Evolutionary conservation across 2,329 filamentous ascomycete genomes (phyloP), one percentile per base, ranked within the genome.

Genomic region (Knoxdaviesia proteae): DNA sequence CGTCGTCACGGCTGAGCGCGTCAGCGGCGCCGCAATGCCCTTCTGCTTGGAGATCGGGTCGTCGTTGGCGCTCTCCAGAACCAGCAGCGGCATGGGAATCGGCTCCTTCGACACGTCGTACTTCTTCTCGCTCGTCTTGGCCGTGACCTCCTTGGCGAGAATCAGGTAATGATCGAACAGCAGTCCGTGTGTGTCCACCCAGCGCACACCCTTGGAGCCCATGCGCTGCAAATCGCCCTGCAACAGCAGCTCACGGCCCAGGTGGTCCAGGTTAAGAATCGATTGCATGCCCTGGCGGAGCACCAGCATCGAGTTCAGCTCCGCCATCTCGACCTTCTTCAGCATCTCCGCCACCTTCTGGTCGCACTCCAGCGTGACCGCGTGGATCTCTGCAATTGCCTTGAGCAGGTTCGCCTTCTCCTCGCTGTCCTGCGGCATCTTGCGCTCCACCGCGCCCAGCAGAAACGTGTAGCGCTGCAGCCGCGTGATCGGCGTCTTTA

Each of bases 131-230:
- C 71, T 72, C 40, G 72, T 74, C 38, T 75, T 69, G 38, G 77
- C 73, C 52, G 86, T 84, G 4, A 77, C 67, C 6, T 84, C 69
- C 63, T 98, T 98, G 36, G 90, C 82, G 38, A 98, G 63, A 34
- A 98, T 87, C 35, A 98, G 69, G 57, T 94, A 98, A 59, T 98
- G 87, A 53, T 98, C 92, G 54, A 98, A 96, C 0, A 98, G 69
- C 39, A 98, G 71, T 3, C 84, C 86, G 56, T 94, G 86, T 0
- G 84, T 92, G 53, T 98, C 90, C 6, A 96, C 77, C 80, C 88
- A 94, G 48, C 79, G 80, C 55, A 96, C 90, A 44, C 86, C 77
- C 56, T 83, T 92, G 38, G 79, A 83, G 44, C 88, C 86, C 64
- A 86, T 80, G 47, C 90, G 71, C 56, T 92, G 84, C 45, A 98